Conservation (phyloP, 495 filamentous ascomycete genomes). For the Tetracladium marchalianum region DNA sequence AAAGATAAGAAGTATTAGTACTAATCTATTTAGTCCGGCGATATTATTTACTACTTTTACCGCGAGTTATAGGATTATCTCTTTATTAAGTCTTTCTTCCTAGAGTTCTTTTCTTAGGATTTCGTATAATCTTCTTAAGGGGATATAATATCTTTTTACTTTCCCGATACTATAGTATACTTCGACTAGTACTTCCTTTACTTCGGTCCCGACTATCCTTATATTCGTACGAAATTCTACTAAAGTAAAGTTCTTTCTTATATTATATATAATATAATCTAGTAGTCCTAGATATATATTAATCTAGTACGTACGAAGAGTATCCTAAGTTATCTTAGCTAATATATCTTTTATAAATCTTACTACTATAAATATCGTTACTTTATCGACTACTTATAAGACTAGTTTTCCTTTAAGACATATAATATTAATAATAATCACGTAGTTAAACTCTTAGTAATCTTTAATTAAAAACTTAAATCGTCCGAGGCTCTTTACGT, state of each 20-base stretch:
- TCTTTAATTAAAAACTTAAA: slow-evolving; percentile 11
- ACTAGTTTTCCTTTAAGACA: slow-evolving; percentile 7
- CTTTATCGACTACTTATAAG: background rate
- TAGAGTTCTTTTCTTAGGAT: too few relatives aligned
- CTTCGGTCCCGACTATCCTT: slow-evolving; percentile 4
- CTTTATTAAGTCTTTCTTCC: too few relatives aligned
- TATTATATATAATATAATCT: slow-evolving; percentile 13
- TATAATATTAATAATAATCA: slow-evolving; percentile 8
- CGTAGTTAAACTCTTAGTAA: slow-evolving; percentile 12
- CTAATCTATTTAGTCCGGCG: too few relatives aligned
- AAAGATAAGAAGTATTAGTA: too few relatives aligned
- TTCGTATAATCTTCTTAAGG: slow-evolving; percentile 5
- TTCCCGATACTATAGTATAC: slow-evolving; percentile 15
- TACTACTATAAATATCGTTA: slow-evolving; percentile 6
- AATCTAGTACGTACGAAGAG: slow-evolving; percentile 17
- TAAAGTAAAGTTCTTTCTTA: slow-evolving; percentile 16
- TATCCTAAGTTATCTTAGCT: too few relatives aligned
- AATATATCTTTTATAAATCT: slow-evolving; percentile 10
- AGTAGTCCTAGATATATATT: slow-evolving; percentile 18
- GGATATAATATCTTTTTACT: slow-evolving; percentile 7
- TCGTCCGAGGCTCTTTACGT: background rate
- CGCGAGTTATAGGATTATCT: too few relatives aligned
- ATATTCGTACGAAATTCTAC: too few relatives aligned
- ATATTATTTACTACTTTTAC: too few relatives aligned
- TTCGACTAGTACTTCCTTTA: slow-evolving; percentile 12